Percentiles rank a stretch among this genome's conserved stretches.
Evolutionary conservation across 139 green algal genomes (phyloP).

Genomic region (Coelastrella sp.): DNA sequence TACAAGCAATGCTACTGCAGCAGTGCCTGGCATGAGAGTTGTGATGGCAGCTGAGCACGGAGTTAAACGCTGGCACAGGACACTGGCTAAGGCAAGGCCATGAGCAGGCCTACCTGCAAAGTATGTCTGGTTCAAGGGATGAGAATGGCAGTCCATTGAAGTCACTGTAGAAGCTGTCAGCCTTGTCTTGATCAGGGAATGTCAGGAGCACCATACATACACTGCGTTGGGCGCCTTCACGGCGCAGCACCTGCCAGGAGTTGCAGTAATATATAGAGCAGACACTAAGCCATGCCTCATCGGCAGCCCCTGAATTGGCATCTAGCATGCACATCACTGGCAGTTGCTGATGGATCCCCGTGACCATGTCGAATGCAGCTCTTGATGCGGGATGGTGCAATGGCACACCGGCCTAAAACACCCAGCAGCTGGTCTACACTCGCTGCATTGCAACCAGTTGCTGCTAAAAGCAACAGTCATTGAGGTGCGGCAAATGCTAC

Average conservation of each 20-base stretch:
- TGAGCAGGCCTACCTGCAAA: constrained; percentile 68
- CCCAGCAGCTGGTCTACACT: no score
- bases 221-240: constrained; percentile 58
- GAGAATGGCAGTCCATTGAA: constrained; percentile 89
- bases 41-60: no score
- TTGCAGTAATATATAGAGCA: no score
- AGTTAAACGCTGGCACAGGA: no score
- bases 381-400: neutral
- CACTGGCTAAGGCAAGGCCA: no score
- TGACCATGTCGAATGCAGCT: neutral
- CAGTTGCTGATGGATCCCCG: no score
- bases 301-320: no score
- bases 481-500: no score
- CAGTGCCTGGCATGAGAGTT: neutral
- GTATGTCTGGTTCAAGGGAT: constrained; percentile 84
- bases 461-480: no score
- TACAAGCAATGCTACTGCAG: neutral
- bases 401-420: neutral
- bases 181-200: constrained; percentile 76
- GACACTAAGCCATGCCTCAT: no score
- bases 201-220: constrained; percentile 92
- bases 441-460: no score
- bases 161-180: constrained; percentile 86
- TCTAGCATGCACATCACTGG: no score
- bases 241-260: constrained; percentile 78